Conservation (phyloP, 2,329 filamentous ascomycete species). For the Hymenoscyphus scutula region DNA sequence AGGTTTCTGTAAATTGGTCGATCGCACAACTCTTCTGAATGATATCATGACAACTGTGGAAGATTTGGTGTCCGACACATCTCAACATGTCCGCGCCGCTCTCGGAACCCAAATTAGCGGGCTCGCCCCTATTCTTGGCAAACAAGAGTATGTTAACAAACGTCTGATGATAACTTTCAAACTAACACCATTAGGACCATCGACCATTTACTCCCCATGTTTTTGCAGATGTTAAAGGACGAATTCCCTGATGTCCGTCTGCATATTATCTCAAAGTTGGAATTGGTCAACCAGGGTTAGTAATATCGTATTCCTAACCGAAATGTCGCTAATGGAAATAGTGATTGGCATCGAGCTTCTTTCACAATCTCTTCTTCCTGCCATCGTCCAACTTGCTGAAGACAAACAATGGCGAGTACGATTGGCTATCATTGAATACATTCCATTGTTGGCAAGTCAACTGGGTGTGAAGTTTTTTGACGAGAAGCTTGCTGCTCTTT, state of each 20-base stretch:
- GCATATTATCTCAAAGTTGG: conserved; percentile 99
- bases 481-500: conserved; percentile 90
- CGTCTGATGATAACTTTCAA: conserved; percentile 5
- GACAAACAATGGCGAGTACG: conserved; percentile 99
- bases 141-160: conserved; percentile 75
- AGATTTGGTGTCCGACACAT: conserved; percentile 91
- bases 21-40: conserved; percentile 82
- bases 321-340: conserved; percentile 39
- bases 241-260: conserved; percentile 97
- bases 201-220: conserved; percentile 95
- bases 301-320: background rate
- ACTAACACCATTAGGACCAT: conserved; percentile 66
- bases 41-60: conserved; percentile 97
- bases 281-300: conserved; percentile 91
- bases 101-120: conserved; percentile 97
- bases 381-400: conserved; percentile 94
- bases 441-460: conserved; percentile 91
- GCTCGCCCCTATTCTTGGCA: conserved; percentile 92
- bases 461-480: conserved; percentile 97
- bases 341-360: conserved; percentile 97
- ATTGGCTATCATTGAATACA: conserved; percentile 98
- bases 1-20: conserved; percentile 87
- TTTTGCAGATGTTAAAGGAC: conserved; percentile 98
- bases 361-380: conserved; percentile 92
- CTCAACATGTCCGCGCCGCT: conserved; percentile 93